Conservation (phyloP, 2,329 filamentous ascomycete species). For the Orbilia javanica region DNA sequence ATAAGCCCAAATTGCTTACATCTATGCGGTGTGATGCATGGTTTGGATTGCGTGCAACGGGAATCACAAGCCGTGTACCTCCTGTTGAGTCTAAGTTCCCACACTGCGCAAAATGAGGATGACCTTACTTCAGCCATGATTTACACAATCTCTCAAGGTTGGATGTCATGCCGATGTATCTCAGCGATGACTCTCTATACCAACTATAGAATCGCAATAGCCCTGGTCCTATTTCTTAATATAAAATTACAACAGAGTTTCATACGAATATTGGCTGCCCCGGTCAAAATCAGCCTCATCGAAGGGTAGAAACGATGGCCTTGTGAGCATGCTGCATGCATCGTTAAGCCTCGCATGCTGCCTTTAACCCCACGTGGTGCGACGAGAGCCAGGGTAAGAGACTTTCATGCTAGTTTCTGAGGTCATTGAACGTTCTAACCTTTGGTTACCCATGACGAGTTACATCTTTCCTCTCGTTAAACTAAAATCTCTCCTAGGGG, state of each 20-base stretch:
- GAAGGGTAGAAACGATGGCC: neutral
- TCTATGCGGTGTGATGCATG: slow-evolving; percentile 4
- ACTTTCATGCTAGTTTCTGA: neutral
- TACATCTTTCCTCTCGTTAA: neutral
- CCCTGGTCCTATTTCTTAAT: neutral
- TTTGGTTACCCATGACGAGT: neutral
- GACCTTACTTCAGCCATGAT: neutral
- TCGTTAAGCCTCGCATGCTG: neutral
- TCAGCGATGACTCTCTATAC: neutral
- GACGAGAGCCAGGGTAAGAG: neutral
- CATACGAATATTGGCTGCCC: neutral
- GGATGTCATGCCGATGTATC: neutral
- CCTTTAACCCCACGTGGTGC: neutral
- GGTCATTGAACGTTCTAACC: neutral
- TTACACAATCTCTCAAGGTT: neutral
- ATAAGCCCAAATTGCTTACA: neutral
- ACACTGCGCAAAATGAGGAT: neutral
- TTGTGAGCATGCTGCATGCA: neutral
- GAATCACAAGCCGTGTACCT: neutral
- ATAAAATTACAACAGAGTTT: slow-evolving; percentile 1
- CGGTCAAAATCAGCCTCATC: neutral
- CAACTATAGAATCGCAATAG: too few species aligned
- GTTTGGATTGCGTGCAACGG: neutral
- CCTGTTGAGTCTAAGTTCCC: neutral
- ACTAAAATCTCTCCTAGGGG: neutral